These are phyloP conservation scores for Astrephomene gubernaculifera DNA, from an alignment of 139 green algal genomes.

Conservation along the genomic window DNA sequence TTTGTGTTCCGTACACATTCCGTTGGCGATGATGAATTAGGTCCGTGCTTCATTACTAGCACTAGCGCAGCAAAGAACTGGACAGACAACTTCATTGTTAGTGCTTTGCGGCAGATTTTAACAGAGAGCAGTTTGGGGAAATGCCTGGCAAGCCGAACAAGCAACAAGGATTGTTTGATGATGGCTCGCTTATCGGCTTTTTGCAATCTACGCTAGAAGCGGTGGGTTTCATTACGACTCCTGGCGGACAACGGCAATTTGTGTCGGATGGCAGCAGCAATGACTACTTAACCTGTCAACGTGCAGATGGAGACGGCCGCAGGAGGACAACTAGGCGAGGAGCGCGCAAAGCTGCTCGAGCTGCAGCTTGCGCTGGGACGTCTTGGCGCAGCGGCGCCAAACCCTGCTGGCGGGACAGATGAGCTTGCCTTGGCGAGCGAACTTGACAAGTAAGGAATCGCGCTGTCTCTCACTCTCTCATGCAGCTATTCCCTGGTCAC, in stretches of 20 bases:
- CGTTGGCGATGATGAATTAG: no score
- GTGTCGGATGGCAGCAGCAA: no score
- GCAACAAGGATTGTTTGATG: conserved; percentile 3
- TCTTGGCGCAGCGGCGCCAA: not conserved
- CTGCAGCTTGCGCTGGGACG: conserved; percentile 18
- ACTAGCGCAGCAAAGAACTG: no score
- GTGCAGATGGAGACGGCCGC: conserved; percentile 27
- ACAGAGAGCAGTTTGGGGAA: no score
- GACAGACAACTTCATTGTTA: no score
- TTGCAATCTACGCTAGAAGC: not conserved
- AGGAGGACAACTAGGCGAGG: conserved; percentile 2
- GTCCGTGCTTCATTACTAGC: no score
- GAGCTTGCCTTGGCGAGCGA: not conserved
- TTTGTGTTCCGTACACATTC: no score
- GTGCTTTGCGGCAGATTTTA: no score
- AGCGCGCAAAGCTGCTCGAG: conserved; percentile 21
- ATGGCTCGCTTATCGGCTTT: conserved; percentile 4
- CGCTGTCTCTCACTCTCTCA: no score
- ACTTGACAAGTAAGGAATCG: conserved; percentile 14
- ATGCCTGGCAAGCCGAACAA: conserved; percentile 4
- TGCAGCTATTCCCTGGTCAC: no score
- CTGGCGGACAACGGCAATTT: no score
- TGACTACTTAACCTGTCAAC: not conserved
- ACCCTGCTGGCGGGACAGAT: not conserved
- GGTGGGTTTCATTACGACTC: not conserved